Evolutionary conservation across 2,329 filamentous ascomycete genomes (phyloP).

Genomic region (Scolecobasidium constrictum): DNA sequence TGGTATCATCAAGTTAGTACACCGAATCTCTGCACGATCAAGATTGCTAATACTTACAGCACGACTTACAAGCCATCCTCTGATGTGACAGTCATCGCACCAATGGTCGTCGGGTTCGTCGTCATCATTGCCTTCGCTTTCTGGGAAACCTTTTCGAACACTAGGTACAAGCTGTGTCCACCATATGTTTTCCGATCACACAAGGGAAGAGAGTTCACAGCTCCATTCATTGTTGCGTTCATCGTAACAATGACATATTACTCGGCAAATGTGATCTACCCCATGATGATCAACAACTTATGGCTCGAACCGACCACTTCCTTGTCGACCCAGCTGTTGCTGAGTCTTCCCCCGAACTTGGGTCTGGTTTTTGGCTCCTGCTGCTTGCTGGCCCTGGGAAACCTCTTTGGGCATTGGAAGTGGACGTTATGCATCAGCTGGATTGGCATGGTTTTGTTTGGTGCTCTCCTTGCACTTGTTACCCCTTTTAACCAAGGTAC

Average conservation of each 20-base stretch:
- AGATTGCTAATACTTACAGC: too few species aligned
- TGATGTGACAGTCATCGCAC: slow-evolving; percentile 19
- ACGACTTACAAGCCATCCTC: not conserved
- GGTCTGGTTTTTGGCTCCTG: slow-evolving; percentile 16
- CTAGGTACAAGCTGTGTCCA: slow-evolving; percentile 28
- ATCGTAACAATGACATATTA: slow-evolving; percentile 34
- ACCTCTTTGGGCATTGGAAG: slow-evolving; percentile 34
- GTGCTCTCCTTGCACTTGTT: slow-evolving; percentile 31
- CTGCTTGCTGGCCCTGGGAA: slow-evolving; percentile 26
- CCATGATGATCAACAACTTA: slow-evolving; percentile 37
- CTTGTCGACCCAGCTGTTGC: slow-evolving; percentile 19
- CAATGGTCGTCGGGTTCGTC: slow-evolving; percentile 21
- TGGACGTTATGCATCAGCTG: slow-evolving; percentile 35
- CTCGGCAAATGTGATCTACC: slow-evolving; percentile 32
- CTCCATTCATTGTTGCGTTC: slow-evolving; percentile 32
- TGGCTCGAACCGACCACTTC: slow-evolving; percentile 25
- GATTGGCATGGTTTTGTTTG: slow-evolving; percentile 38
- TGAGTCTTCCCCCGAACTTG: slow-evolving; percentile 35
- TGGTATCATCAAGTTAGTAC: slow-evolving; percentile 20
- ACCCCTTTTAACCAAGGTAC: slow-evolving; percentile 33
- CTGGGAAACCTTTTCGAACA: slow-evolving; percentile 21
- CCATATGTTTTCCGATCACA: slow-evolving; percentile 34
- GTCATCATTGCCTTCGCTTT: slow-evolving; percentile 19
- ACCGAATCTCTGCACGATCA: too few species aligned
- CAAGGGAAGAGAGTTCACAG: slow-evolving; percentile 36